Conservation (phyloP, 768 basidiomycete species). For the Clathrus columnatus region DNA sequence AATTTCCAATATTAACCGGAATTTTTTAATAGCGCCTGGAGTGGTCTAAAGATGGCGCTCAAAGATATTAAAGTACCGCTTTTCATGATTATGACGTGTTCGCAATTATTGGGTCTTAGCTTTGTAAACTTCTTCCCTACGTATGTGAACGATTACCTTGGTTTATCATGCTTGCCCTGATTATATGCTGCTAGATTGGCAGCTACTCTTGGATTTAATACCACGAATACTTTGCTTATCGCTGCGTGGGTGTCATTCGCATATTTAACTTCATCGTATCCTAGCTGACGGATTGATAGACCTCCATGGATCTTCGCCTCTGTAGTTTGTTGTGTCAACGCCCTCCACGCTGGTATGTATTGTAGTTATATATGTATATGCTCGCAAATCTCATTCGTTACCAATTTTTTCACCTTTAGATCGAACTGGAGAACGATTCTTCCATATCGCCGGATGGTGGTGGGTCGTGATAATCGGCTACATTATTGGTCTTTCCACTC, state of each 20-base stretch:
- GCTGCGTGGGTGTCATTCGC: slow-evolving; percentile 40
- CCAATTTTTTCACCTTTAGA: slow-evolving; percentile 24
- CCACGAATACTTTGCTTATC: slow-evolving; percentile 49
- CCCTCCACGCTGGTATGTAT: slow-evolving; percentile 48
- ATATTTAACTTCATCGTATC: not conserved
- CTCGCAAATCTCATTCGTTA: not conserved
- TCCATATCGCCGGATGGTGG: slow-evolving; percentile 49
- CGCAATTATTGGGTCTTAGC: slow-evolving; percentile 13
- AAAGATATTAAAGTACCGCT: slow-evolving; percentile 14
- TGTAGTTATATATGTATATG: no score
- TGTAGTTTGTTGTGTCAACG: slow-evolving; percentile 40
- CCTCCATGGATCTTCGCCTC: slow-evolving; percentile 58
- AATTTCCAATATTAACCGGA: not conserved
- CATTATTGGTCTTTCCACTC: slow-evolving; percentile 50
- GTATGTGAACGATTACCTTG: slow-evolving; percentile 21
- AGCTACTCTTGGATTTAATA: slow-evolving; percentile 50
- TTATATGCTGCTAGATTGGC: slow-evolving; percentile 29
- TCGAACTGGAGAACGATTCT: slow-evolving; percentile 54
- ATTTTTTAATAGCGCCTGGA: slow-evolving; percentile 10
- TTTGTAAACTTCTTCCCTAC: slow-evolving; percentile 23
- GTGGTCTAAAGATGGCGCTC: slow-evolving; percentile 14
- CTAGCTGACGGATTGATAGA: slow-evolving; percentile 21
- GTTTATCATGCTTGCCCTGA: not conserved
- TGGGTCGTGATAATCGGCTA: slow-evolving; percentile 55
- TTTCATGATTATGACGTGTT: slow-evolving; percentile 15